Conservation (phyloP, 2,329 filamentous ascomycete genomes). For the Orbilia javanica region DNA sequence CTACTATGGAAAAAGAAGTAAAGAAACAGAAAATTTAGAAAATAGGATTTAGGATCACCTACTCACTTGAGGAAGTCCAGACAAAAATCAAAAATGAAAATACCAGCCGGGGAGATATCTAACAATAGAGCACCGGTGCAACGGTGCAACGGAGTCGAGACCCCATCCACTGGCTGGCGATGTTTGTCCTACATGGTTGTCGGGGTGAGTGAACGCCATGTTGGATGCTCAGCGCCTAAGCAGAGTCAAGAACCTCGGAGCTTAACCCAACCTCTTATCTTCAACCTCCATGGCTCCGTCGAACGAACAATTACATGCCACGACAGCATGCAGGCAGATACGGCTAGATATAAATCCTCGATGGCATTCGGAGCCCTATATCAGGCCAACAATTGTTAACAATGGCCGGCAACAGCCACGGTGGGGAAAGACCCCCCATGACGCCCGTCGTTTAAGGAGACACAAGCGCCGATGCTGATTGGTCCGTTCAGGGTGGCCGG, state of each 20-base stretch:
- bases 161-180: background rate
- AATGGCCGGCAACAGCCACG: slow-evolving; percentile 24
- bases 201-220: slow-evolving; percentile 3
- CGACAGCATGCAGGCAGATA: slow-evolving; percentile 37
- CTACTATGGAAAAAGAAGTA: background rate
- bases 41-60: slow-evolving; percentile 4
- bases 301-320: slow-evolving; percentile 49
- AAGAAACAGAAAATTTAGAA: too few species aligned
- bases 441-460: slow-evolving; percentile 29
- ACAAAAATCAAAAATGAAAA: background rate
- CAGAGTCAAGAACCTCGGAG: slow-evolving; percentile 22
- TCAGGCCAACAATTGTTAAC: slow-evolving; percentile 19
- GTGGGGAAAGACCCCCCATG: slow-evolving; percentile 29
- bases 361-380: slow-evolving; percentile 41
- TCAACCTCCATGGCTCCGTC: slow-evolving; percentile 1
- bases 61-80: background rate
- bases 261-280: slow-evolving; percentile 40
- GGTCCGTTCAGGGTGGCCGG: slow-evolving; percentile 18
- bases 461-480: slow-evolving; percentile 45
- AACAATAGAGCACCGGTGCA: background rate
- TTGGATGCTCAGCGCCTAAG: slow-evolving; percentile 29
- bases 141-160: background rate
- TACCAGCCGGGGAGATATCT: slow-evolving; percentile 5
- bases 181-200: background rate
- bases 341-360: slow-evolving; percentile 38